These are phyloP conservation scores for Afroboletus lepidellus DNA, from an alignment of 1,284 basidiomycete genomes.

Conservation along the genomic window DNA sequence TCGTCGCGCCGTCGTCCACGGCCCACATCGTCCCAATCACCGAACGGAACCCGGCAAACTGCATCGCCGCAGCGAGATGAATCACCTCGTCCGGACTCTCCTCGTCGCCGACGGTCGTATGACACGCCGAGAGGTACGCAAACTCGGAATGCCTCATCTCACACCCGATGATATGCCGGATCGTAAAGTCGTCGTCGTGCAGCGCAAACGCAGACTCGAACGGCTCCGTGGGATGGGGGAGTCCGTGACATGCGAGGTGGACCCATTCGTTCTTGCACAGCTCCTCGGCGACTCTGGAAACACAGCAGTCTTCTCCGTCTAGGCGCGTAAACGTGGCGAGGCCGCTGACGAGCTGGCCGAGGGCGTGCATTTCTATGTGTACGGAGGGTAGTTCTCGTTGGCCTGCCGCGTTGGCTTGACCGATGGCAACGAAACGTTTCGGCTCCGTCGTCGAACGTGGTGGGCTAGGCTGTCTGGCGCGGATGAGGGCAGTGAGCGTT, in stretches of 20 bases:
- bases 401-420: background rate
- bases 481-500: background rate
- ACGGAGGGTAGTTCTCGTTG: background rate
- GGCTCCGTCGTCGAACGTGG: background rate
- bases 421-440: background rate
- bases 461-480: background rate
- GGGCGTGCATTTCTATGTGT: background rate
- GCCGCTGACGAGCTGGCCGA: background rate
- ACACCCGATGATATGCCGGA: background rate
- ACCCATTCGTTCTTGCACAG: background rate
- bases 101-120: background rate
- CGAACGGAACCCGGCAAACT: background rate
- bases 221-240: background rate
- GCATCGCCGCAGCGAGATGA: background rate
- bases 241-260: background rate
- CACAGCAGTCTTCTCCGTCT: background rate
- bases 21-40: too few relatives aligned
- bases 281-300: background rate
- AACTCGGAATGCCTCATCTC: background rate
- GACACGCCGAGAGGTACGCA: background rate
- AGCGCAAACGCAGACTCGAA: background rate
- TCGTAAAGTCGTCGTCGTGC: background rate
- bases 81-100: background rate
- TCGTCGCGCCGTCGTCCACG: too few relatives aligned
- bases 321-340: background rate